Conservation (phyloP, 495 filamentous ascomycete genomes). For the Diplogelasinospora grovesii region DNA sequence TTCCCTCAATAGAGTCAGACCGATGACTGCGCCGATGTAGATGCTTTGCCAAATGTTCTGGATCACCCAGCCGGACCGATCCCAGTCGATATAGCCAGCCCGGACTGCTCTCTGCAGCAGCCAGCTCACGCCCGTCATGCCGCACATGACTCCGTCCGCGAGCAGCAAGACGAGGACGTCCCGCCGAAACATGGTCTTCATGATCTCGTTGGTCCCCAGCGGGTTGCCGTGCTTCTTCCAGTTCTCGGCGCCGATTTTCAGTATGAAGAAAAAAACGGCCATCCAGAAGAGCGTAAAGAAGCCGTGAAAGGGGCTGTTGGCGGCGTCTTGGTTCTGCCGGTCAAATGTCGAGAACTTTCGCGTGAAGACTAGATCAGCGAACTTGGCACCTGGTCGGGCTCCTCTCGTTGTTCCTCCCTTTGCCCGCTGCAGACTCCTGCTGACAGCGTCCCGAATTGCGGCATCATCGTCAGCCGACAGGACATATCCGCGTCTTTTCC, state of each 20-base stretch:
- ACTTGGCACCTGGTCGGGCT: constrained; percentile 35
- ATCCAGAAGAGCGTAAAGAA: constrained; percentile 78
- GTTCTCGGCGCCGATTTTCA: constrained; percentile 59
- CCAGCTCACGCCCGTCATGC: constrained; percentile 49
- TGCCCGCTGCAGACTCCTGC: too few species aligned
- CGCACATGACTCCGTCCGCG: constrained; percentile 63
- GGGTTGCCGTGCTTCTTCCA: constrained; percentile 54
- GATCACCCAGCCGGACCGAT: constrained; percentile 56
- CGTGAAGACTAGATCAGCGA: constrained; percentile 62
- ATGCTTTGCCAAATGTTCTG: constrained; percentile 60
- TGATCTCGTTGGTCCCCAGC: constrained; percentile 61
- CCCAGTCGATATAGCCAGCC: constrained; percentile 54
- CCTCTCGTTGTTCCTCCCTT: not conserved
- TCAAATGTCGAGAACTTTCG: constrained; percentile 65
- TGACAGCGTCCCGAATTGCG: not conserved
- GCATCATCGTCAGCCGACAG: not conserved
- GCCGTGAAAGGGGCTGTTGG: constrained; percentile 59
- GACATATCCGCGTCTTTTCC: too few species aligned
- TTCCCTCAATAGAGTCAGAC: constrained; percentile 55
- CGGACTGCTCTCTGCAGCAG: constrained; percentile 51
- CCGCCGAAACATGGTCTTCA: constrained; percentile 57
- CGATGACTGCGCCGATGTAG: constrained; percentile 52
- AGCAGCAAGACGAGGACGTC: constrained; percentile 59
- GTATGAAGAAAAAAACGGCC: constrained; percentile 51
- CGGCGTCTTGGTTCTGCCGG: constrained; percentile 50